Percentiles rank a stretch among this genome's conserved stretches.
Conservation (phyloP, 495 filamentous ascomycete genomes). For the Tuber calosporum region DNA sequence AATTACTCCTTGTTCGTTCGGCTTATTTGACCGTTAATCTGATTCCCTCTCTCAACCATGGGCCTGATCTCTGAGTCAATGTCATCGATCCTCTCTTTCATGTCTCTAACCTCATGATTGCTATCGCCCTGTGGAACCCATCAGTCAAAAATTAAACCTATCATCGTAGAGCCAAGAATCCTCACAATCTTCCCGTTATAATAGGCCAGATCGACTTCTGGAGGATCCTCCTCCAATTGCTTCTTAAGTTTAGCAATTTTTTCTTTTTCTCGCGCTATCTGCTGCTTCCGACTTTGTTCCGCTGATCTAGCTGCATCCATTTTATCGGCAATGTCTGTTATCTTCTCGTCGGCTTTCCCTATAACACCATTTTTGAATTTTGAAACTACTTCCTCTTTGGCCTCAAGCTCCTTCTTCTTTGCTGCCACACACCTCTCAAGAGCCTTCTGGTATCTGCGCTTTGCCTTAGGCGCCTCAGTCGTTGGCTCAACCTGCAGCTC, state of each 20-base stretch:
- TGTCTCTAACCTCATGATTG: slow-evolving; percentile 49
- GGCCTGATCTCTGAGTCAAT: slow-evolving; percentile 42
- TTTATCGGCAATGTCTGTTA: slow-evolving; percentile 52
- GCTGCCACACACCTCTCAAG: slow-evolving; percentile 34
- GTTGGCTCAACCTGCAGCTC: slow-evolving; percentile 59
- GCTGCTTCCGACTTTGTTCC: slow-evolving; percentile 49
- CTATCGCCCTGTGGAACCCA: slow-evolving; percentile 45
- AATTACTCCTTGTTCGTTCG: slow-evolving; percentile 45
- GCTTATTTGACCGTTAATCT: slow-evolving; percentile 40
- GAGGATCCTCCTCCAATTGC: slow-evolving; percentile 47
- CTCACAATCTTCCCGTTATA: slow-evolving; percentile 54
- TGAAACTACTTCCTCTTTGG: slow-evolving; percentile 49
- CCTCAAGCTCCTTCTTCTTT: slow-evolving; percentile 48
- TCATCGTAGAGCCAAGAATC: slow-evolving; percentile 12
- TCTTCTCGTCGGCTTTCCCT: slow-evolving; percentile 47
- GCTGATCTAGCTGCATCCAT: slow-evolving; percentile 54
- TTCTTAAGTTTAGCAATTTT: slow-evolving; percentile 44
- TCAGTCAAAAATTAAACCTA: slow-evolving; percentile 14
- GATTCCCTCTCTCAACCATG: slow-evolving; percentile 32
- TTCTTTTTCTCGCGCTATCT: slow-evolving; percentile 44
- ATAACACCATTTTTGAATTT: slow-evolving; percentile 52
- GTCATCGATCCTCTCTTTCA: slow-evolving; percentile 40
- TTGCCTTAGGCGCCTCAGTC: slow-evolving; percentile 57
- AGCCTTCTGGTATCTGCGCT: slow-evolving; percentile 53
- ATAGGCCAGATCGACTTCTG: slow-evolving; percentile 47